phyloP scores from a whole-genome alignment of 2,329 filamentous ascomycete genomes.

The Aureobasidium sp. region DNA sequence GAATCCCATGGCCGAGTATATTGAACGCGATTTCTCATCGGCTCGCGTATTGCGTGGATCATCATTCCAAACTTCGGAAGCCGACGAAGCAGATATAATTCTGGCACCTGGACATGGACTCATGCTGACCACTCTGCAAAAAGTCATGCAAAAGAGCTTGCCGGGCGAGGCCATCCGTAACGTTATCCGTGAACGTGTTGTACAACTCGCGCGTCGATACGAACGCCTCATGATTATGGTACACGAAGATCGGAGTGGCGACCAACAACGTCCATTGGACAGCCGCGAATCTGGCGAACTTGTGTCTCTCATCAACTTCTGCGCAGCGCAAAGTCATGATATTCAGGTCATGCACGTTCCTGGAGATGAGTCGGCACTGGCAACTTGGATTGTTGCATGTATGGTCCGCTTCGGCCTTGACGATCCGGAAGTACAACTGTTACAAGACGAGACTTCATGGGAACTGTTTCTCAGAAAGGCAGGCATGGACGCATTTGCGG shows the following conservation, averaged over 20 bases:
- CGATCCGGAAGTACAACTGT: slow-evolving; percentile 27
- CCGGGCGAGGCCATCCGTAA: slow-evolving; percentile 49
- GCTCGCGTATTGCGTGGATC: slow-evolving; percentile 17
- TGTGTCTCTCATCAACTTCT: slow-evolving; percentile 37
- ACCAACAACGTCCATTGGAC: slow-evolving; percentile 21
- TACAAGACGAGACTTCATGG: slow-evolving; percentile 55
- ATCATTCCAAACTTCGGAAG: slow-evolving; percentile 6
- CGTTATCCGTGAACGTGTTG: slow-evolving; percentile 50
- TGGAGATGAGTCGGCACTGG: slow-evolving; percentile 37
- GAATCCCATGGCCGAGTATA: slow-evolving; percentile 45
- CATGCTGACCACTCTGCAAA: slow-evolving; percentile 63
- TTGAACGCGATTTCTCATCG: slow-evolving; percentile 54
- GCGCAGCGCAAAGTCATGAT: slow-evolving; percentile 33
- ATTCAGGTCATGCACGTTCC: slow-evolving; percentile 33
- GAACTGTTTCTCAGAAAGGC: slow-evolving; percentile 59
- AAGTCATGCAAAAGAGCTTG: slow-evolving; percentile 63
- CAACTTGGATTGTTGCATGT: slow-evolving; percentile 33
- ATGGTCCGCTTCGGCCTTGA: slow-evolving; percentile 22
- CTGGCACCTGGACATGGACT: slow-evolving; percentile 63
- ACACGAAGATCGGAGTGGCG: slow-evolving; percentile 35
- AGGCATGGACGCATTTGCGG: slow-evolving; percentile 66
- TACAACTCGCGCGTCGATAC: slow-evolving; percentile 52
- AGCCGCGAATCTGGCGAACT: slow-evolving; percentile 28
- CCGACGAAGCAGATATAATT: slow-evolving; percentile 62
- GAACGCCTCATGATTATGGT: slow-evolving; percentile 63